Evolutionary conservation across 257 asterid species (phyloP).

Genomic region (Petunia axillaris): DNA sequence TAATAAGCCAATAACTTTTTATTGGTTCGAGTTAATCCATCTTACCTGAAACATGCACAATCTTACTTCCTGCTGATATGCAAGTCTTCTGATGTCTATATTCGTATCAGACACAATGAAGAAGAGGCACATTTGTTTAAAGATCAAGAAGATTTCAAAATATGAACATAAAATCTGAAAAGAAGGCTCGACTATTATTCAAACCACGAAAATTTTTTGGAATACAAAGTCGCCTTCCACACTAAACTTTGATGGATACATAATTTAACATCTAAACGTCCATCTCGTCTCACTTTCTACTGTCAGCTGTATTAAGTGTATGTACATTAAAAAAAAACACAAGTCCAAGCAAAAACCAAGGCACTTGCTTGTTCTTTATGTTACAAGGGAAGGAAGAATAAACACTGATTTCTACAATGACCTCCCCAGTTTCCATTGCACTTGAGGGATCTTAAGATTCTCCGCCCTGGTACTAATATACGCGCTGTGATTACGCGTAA

Average conservation of each 20-base stretch:
- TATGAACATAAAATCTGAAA: constrained; percentile 3
- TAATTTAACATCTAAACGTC: constrained; percentile 24
- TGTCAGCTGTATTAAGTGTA: constrained; percentile 38
- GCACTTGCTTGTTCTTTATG: constrained; percentile 29
- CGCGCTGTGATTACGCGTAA: neutral
- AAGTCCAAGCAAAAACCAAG: constrained; percentile 29
- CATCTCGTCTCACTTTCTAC: constrained; percentile 25
- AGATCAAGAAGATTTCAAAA: neutral
- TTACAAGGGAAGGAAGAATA: constrained; percentile 30
- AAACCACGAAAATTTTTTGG: constrained; percentile 28
- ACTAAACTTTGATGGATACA: constrained; percentile 29
- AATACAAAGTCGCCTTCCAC: constrained; percentile 27
- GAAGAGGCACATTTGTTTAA: neutral
- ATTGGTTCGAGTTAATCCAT: too few species aligned
- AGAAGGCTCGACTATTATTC: constrained; percentile 22
- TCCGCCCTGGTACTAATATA: neutral
- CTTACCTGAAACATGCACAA: too few species aligned
- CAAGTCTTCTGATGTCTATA: neutral
- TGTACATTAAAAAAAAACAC: constrained; percentile 44
- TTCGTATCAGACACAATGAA: neutral
- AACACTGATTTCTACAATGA: constrained; percentile 20
- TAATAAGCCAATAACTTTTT: too few species aligned
- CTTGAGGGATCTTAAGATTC: neutral
- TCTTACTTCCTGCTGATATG: neutral
- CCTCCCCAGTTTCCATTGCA: constrained; percentile 27